Conservation (phyloP, 2,329 filamentous ascomycete genomes). For the Nigrograna mackinnonii region DNA sequence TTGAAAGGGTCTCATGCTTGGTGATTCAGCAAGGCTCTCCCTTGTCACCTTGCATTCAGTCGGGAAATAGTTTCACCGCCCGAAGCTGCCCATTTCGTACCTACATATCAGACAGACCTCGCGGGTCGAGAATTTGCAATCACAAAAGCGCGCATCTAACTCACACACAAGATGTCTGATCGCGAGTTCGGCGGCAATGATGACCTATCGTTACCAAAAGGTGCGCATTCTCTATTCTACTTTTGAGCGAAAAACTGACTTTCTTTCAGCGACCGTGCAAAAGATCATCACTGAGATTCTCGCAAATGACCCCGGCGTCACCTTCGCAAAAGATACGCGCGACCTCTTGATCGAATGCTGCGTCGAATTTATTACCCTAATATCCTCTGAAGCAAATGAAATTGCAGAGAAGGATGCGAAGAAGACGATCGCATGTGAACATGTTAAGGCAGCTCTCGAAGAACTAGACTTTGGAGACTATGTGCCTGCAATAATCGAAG, state of each 20-base stretch:
- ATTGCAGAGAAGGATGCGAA: constrained; percentile 99
- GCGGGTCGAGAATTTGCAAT: too few relatives aligned
- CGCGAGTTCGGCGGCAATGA: constrained; percentile 49
- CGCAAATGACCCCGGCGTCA: constrained; percentile 72
- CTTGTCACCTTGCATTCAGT: too few relatives aligned
- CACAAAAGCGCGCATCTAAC: too few relatives aligned
- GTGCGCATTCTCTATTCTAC: constrained; percentile 22
- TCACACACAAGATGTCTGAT: constrained; percentile 47
- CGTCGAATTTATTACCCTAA: constrained; percentile 97
- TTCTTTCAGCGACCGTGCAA: constrained; percentile 64
- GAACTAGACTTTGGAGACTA: constrained; percentile 94
- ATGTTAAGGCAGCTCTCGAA: constrained; percentile 92
- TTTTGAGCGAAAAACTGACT: constrained; percentile 12
- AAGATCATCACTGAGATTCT: constrained; percentile 95
- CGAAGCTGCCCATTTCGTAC: too few relatives aligned
- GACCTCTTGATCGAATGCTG: constrained; percentile 98
- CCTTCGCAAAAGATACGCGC: constrained; percentile 92
- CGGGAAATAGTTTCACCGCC: too few relatives aligned
- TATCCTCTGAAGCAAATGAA: constrained; percentile 98
- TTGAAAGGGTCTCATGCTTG: too few relatives aligned
- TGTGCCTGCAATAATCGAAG: constrained; percentile 82
- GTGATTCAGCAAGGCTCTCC: too few relatives aligned
- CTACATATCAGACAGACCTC: too few relatives aligned
- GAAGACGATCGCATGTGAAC: constrained; percentile 98
- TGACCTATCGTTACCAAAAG: constrained; percentile 46